A percentile compares a stretch with the other conserved stretches of the same genome.
These are phyloP conservation scores for Rosa persica DNA, from an alignment of 306 rosid species.

Conservation along the genomic window DNA sequence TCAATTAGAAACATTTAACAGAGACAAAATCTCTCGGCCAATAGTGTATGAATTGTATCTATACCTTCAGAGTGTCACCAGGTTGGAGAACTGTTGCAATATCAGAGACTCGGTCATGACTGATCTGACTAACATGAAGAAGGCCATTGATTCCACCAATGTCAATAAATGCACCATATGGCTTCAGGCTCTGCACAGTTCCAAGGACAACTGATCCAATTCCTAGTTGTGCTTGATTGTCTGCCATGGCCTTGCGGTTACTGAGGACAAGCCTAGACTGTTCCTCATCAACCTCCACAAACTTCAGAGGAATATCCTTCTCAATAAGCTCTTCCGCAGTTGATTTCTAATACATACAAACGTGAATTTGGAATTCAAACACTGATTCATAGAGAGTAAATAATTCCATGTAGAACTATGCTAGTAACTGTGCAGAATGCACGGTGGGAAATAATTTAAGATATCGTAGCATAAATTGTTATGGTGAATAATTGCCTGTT, in stretches of 20 bases:
- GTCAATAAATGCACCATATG: constrained; percentile 94
- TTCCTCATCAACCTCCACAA: constrained; percentile 96
- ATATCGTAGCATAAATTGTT: not conserved
- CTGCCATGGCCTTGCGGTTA: constrained; percentile 96
- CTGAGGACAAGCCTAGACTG: constrained; percentile 88
- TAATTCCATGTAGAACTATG: not conserved
- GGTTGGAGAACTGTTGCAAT: constrained; percentile 90
- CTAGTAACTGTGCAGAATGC: not conserved
- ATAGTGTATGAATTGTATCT: constrained; percentile 4
- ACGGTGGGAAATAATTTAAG: not conserved
- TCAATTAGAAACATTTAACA: constrained; percentile 12
- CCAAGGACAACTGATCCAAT: constrained; percentile 97
- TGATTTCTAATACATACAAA: constrained; percentile 49
- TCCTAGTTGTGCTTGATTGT: constrained; percentile 93
- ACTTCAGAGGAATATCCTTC: constrained; percentile 85
- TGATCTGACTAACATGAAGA: constrained; percentile 98
- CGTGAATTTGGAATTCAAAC: constrained; percentile 8
- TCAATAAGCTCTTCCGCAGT: constrained; percentile 85
- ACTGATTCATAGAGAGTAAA: not conserved
- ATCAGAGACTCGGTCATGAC: constrained; percentile 91
- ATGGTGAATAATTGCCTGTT: not conserved
- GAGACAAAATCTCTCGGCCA: constrained; percentile 14
- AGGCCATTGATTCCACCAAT: constrained; percentile 98
- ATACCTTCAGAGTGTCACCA: constrained; percentile 91
- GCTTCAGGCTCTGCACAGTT: constrained; percentile 87